Evolutionary conservation across 345 rosid species (phyloP).

Genomic region (Salix viminalis): DNA sequence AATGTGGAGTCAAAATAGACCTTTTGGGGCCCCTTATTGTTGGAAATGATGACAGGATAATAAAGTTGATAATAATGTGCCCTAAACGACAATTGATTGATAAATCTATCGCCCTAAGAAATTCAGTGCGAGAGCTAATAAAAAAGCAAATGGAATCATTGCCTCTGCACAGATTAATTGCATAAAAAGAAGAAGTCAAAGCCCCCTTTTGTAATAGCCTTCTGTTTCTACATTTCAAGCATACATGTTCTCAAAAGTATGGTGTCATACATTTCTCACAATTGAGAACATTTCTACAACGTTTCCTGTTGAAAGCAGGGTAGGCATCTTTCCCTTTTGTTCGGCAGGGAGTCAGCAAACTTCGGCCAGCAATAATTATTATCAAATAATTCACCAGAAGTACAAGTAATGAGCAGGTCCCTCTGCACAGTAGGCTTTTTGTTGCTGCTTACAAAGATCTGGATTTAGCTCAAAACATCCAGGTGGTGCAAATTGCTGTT

Average conservation of each 20-base stretch:
- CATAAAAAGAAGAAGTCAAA: conserved; percentile 22
- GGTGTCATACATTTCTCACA: background rate
- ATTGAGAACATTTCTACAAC: background rate
- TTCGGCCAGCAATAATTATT: background rate
- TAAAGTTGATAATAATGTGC: background rate
- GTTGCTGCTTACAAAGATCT: background rate
- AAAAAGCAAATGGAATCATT: conserved; percentile 22
- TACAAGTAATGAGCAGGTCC: background rate
- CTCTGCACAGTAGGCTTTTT: background rate
- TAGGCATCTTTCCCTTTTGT: background rate
- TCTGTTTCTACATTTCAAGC: conserved; percentile 35
- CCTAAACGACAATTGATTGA: background rate
- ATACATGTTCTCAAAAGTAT: conserved; percentile 8
- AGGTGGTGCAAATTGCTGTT: background rate
- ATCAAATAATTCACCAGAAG: background rate
- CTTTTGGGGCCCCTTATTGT: conserved; percentile 24
- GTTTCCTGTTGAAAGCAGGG: background rate
- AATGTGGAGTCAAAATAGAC: conserved; percentile 16
- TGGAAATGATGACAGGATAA: conserved; percentile 9
- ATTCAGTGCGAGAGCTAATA: background rate
- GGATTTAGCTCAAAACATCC: background rate
- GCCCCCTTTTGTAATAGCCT: conserved; percentile 11
- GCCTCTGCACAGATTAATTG: conserved; percentile 1
- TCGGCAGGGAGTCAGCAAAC: background rate
- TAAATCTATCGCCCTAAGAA: background rate